Evolutionary conservation across 352 stramenopile species (phyloP).

Genomic region (Pythium scleroteichum): DNA sequence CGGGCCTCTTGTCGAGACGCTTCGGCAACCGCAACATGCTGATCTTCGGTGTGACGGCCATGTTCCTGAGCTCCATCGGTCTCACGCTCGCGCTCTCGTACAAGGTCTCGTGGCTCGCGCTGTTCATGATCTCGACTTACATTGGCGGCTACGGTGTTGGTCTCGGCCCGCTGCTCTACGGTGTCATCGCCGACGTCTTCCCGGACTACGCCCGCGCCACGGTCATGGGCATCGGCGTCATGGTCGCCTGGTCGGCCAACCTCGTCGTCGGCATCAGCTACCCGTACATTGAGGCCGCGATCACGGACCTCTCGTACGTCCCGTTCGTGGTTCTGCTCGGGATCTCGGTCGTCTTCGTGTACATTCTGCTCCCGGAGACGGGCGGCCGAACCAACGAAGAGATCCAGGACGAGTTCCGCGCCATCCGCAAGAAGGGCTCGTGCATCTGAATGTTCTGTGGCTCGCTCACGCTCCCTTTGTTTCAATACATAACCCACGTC

Average conservation of each 20-base stretch:
- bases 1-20: slow-evolving; percentile 38
- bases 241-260: slow-evolving; percentile 42
- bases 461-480: background rate
- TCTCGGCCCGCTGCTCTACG: slow-evolving; percentile 65
- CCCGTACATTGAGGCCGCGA: slow-evolving; percentile 48
- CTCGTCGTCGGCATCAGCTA: slow-evolving; percentile 57
- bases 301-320: slow-evolving; percentile 41
- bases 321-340: slow-evolving; percentile 24
- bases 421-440: slow-evolving; percentile 21
- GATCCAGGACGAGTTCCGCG: slow-evolving; percentile 30
- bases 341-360: slow-evolving; percentile 16
- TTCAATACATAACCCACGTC: too few species aligned
- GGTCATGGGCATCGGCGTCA: slow-evolving; percentile 17
- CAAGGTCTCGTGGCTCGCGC: slow-evolving; percentile 36
- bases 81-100: slow-evolving; percentile 54
- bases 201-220: slow-evolving; percentile 46
- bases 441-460: background rate
- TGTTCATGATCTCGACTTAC: slow-evolving; percentile 60
- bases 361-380: slow-evolving; percentile 27
- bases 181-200: slow-evolving; percentile 56
- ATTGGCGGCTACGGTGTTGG: slow-evolving; percentile 67
- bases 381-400: slow-evolving; percentile 26
- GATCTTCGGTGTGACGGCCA: slow-evolving; percentile 36
- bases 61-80: slow-evolving; percentile 46
- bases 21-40: slow-evolving; percentile 62